A percentile compares a stretch with the other conserved stretches of the same genome.
Conservation (phyloP, 371 early-diverging fungal genomes). For the Mortierella sp. region DNA sequence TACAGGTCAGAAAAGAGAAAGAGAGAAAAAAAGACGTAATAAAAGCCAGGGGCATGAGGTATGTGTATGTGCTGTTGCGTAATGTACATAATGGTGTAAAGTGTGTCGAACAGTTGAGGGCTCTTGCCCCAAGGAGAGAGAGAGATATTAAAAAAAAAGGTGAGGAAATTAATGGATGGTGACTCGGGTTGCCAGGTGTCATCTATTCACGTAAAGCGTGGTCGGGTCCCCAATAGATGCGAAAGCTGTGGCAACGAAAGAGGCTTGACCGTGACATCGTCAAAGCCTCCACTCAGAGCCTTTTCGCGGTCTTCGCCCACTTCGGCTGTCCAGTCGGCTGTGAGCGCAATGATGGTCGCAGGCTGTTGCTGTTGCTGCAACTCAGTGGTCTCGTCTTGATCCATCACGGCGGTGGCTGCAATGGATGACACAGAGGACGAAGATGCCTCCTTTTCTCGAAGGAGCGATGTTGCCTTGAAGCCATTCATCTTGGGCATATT, state of each 20-base stretch:
- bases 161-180: too few species aligned
- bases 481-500: slow-evolving; percentile 51
- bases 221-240: too few species aligned
- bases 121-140: too few species aligned
- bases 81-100: too few species aligned
- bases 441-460: slow-evolving; percentile 37
- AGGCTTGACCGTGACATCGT: not conserved
- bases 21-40: too few species aligned
- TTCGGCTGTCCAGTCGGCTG: slow-evolving; percentile 2
- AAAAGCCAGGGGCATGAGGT: too few species aligned
- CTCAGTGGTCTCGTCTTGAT: not conserved
- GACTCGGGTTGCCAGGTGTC: too few species aligned
- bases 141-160: too few species aligned
- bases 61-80: too few species aligned
- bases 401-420: not conserved
- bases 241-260: not conserved
- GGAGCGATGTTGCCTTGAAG: slow-evolving; percentile 29
- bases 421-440: not conserved
- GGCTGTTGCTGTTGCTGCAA: not conserved
- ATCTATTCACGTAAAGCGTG: too few species aligned
- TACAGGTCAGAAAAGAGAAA: too few species aligned
- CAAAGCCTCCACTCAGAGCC: slow-evolving; percentile 1
- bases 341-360: not conserved
- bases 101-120: too few species aligned
- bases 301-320: slow-evolving; percentile 5